phyloP scores from a whole-genome alignment of 306 rosid genomes.

The Prosopis cineraria region DNA sequence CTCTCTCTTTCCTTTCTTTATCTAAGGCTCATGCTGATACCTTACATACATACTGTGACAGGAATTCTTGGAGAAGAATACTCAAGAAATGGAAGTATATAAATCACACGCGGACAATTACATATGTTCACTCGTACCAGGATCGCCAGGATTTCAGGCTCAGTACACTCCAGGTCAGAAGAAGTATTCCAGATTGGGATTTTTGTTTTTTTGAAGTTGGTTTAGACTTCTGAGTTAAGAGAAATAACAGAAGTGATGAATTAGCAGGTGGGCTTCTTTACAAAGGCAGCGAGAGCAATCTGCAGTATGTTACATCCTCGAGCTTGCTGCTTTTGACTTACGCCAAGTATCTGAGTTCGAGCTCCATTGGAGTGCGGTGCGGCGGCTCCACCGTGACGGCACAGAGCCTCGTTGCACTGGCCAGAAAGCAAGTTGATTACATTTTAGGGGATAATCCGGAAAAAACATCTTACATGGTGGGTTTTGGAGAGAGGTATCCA shows the following conservation, averaged over 20 bases:
- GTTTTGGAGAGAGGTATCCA: conserved; percentile 72
- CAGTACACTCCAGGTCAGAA: conserved; percentile 77
- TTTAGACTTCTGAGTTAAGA: background rate
- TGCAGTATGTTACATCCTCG: conserved; percentile 78
- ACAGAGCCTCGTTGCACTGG: conserved; percentile 48
- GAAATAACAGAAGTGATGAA: background rate
- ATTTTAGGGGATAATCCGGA: conserved; percentile 74
- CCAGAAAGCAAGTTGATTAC: conserved; percentile 84
- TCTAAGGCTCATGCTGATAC: background rate
- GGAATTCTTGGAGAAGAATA: conserved; percentile 62
- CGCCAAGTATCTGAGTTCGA: conserved; percentile 53
- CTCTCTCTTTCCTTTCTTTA: background rate
- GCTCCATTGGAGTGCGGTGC: conserved; percentile 44
- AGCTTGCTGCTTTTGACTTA: conserved; percentile 63
- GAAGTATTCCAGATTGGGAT: background rate
- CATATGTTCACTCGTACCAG: conserved; percentile 75
- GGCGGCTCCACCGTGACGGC: conserved; percentile 52
- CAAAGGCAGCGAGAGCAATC: conserved; percentile 80
- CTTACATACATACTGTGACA: conserved; percentile 21
- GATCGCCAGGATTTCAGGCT: conserved; percentile 64
- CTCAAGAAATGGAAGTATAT: conserved; percentile 59
- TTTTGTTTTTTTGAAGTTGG: background rate
- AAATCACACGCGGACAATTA: conserved; percentile 83
- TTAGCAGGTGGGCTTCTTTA: conserved; percentile 70
- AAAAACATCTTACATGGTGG: conserved; percentile 83